Conservation (phyloP, 2,329 filamentous ascomycete genomes). For the Monilinia laxa region DNA sequence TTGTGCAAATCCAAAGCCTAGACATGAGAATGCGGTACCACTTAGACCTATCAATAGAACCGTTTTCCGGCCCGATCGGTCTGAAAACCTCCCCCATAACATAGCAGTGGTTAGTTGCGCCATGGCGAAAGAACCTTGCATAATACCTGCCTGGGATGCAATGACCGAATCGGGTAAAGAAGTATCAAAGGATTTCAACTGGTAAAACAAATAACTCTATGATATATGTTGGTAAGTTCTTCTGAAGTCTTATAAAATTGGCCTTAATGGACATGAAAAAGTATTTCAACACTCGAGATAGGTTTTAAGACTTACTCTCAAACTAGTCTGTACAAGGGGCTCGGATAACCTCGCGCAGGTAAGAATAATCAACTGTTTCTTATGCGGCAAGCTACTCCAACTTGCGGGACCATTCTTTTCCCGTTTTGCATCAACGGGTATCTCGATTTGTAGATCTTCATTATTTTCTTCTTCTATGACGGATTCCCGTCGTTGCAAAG, state of each 20-base stretch:
- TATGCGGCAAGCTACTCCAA: conserved; percentile 75
- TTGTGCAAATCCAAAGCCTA: conserved; percentile 68
- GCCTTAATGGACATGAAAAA: background rate
- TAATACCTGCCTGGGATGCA: conserved; percentile 65
- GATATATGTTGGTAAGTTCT: conserved; percentile 45
- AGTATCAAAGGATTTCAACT: conserved; percentile 61
- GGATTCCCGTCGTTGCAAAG: conserved; percentile 22
- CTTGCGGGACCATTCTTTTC: conserved; percentile 48
- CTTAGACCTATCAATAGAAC: conserved; percentile 64
- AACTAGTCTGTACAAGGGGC: conserved; percentile 74
- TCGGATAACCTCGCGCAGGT: conserved; percentile 79
- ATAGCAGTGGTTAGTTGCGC: conserved; percentile 70
- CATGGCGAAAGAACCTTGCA: conserved; percentile 64
- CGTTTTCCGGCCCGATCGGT: conserved; percentile 57
- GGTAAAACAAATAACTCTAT: conserved; percentile 71
- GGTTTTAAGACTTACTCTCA: conserved; percentile 29
- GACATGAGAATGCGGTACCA: conserved; percentile 60
- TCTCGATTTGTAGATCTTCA: conserved; percentile 36
- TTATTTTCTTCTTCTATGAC: conserved; percentile 35
- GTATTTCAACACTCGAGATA: conserved; percentile 1
- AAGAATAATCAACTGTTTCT: conserved; percentile 74
- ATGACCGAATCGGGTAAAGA: conserved; percentile 48
- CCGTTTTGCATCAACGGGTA: conserved; percentile 24
- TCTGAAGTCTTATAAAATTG: background rate
- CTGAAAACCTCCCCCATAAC: conserved; percentile 64